Evolutionary conservation across 2,329 filamentous ascomycete species (phyloP), one percentile per base, ranked within the genome.

Genomic region (Acrocalymma vagum): DNA sequence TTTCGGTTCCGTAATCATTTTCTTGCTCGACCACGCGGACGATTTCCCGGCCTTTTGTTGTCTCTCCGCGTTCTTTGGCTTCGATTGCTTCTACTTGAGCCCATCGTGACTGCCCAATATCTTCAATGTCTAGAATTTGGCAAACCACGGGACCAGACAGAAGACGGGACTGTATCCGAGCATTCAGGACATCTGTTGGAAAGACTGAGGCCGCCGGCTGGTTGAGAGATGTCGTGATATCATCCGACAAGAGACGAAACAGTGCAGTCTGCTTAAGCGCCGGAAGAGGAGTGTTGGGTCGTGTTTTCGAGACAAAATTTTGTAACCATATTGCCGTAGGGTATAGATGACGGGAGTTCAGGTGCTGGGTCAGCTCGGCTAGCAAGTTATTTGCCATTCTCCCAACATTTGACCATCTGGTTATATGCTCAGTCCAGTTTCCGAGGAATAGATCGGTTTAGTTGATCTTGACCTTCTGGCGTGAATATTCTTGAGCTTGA

Each of bases 91-190:
- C 90, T 21, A 96, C 81, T 68, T 96, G 90, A 51, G 90, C 86
- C 90, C 92, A 95, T 35, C 87, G 81, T 56, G 87, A 90, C 36
- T 81, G 79, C 2, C 85, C 81, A 14, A 97, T 79, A 62, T 97
- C 92, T 62, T 95, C 87, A 6, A 97, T 78, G 57, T 95, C 91
- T 2, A 96, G 73, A 1, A 97, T 82, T 68, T 97, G 94, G 1
- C 94, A 86, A 3, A 86, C 77, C 1, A 93, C 77, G 21, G 89
- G 81, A 1, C 77, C 78, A 0, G 73, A 46, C 0, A 97, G 73
- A 0, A 70, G 72, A 4, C 74, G 69, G 43, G 89, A 82, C 49
- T 80, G 76, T 8, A 79, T 67, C 0, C 80, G 74, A 0, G 80
- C 76, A 51, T 82, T 74, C 31, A 75, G 70, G n/a, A 85, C 70